phyloP scores from a whole-genome alignment of 1,284 basidiomycete genomes.

The Cerrena zonata region DNA sequence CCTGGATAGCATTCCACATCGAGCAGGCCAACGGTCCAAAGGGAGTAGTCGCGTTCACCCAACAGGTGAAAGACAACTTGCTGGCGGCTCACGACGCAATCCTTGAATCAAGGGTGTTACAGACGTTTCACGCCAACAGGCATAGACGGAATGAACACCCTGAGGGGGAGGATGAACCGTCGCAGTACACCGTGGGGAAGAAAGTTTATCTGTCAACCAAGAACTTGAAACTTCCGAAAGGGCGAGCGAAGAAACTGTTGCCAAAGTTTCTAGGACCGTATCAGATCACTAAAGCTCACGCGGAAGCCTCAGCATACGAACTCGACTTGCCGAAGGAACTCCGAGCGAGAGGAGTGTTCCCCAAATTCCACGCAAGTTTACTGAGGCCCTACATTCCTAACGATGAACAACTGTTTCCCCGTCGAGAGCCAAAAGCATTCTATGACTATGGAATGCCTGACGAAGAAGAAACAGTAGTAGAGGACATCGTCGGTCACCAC shows the following conservation, averaged over 20 bases:
- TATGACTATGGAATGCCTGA: constrained; percentile 18
- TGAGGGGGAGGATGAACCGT: neutral
- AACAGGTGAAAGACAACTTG: too few species aligned
- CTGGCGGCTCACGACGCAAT: constrained; percentile 28
- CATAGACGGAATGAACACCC: constrained; percentile 13
- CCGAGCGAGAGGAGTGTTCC: constrained; percentile 10
- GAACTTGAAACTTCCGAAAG: constrained; percentile 31
- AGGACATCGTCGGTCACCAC: too few species aligned
- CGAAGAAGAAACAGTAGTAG: constrained; percentile 20
- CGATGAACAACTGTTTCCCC: constrained; percentile 18
- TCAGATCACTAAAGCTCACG: constrained; percentile 17
- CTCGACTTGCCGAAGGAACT: constrained; percentile 25
- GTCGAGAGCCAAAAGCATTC: constrained; percentile 15
- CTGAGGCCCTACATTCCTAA: constrained; percentile 17
- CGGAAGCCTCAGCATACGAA: too few species aligned
- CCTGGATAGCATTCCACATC: constrained; percentile 17
- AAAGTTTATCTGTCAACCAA: constrained; percentile 32
- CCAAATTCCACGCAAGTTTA: constrained; percentile 20
- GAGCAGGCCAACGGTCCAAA: constrained; percentile 12
- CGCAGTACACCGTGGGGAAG: constrained; percentile 18
- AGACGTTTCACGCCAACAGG: too few species aligned
- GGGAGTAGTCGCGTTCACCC: constrained; percentile 21
- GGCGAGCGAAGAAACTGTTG: too few species aligned
- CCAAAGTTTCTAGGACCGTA: too few species aligned
- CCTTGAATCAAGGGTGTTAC: constrained; percentile 18